Base-by-base conservation (phyloP, 2,329 filamentous ascomycete genomes). In the Pochonia chlamydosporia region DNA sequence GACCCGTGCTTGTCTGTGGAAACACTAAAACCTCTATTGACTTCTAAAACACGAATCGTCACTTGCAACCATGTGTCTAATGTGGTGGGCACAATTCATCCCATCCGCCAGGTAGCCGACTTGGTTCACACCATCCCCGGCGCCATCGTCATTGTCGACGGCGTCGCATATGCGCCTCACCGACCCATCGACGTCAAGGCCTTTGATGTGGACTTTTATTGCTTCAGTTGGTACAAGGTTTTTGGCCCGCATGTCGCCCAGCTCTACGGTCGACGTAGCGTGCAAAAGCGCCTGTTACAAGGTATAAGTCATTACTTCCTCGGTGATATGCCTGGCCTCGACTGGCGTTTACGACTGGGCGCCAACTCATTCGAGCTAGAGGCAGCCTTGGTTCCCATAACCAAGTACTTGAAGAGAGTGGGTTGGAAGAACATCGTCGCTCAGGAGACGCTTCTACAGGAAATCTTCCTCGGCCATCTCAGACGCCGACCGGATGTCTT, bases 201-300 rank as follows among this genome's bases (percentile, higher is more conserved):
- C 0, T 70, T 89, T 0, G 85, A 76, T 1, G 83, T 85, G 0
- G 87, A 92, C 59, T 83, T 90, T 55, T 92, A 91, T 62, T 68
- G 74, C n/a, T 89, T 91, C 59, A 83, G 76, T 1, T 91, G 86
- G 87, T 91, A 91, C 67, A 92, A 92, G 62, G 79, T 90, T 2
- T 91, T 86, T 59, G 87, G 87, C 0, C 87, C 87, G 1, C 87
- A 91, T 55, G 73, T 90, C 1, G 75, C 85, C 0, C 77, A 84
- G 52, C 68, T 92, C 1, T 92, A 89, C 59, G 84, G 78, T 5
- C 79, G 79, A 21, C 69, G 70, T 4, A 58, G 63, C 0, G 81
- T 79, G 0, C 80, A 85, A 50, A 58, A 74, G 14, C 63, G 41
- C 9, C n/a, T n/a, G n/a, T n/a, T 24, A 74, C 41, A 69, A 89